Conservation (phyloP, 2,329 filamentous ascomycete genomes). For the Cordyceps tenuipes region DNA sequence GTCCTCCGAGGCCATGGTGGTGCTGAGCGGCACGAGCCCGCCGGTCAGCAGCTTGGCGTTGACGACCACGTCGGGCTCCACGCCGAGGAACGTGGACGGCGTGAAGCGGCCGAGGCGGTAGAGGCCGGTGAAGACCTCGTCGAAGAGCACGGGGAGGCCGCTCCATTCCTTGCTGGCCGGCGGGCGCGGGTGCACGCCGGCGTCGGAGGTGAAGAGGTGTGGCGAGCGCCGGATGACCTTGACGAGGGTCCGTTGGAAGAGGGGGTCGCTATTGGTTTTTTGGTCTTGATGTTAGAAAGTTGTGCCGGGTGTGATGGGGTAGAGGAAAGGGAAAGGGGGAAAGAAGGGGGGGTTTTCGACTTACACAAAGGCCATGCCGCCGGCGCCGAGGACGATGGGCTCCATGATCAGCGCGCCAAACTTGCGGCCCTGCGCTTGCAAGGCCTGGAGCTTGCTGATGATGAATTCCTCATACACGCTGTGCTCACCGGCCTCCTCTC, state of each 20-base stretch:
- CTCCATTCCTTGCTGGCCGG: slow-evolving; percentile 46
- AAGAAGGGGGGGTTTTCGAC: slow-evolving; percentile 20
- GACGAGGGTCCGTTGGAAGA: slow-evolving; percentile 68
- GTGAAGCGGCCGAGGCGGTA: slow-evolving; percentile 71
- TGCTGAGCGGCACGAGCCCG: slow-evolving; percentile 67
- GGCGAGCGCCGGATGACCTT: slow-evolving; percentile 54
- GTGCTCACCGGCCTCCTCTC: slow-evolving; percentile 37
- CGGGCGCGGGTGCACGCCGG: slow-evolving; percentile 4
- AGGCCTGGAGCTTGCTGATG: slow-evolving; percentile 38
- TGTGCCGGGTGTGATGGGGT: neutral
- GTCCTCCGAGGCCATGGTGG: slow-evolving; percentile 63
- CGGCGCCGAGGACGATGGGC: slow-evolving; percentile 71
- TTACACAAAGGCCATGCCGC: slow-evolving; percentile 74
- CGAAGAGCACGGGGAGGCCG: slow-evolving; percentile 71
- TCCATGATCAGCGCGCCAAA: slow-evolving; percentile 76
- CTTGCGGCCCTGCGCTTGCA: slow-evolving; percentile 49
- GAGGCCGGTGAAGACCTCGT: slow-evolving; percentile 82
- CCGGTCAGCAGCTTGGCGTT: slow-evolving; percentile 81
- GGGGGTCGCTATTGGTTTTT: slow-evolving; percentile 54
- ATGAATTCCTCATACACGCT: slow-evolving; percentile 55
- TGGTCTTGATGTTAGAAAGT: slow-evolving; percentile 12
- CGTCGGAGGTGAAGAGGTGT: slow-evolving; percentile 40
- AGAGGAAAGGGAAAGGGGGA: too few relatives aligned
- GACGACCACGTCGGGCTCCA: slow-evolving; percentile 66
- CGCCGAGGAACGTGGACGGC: slow-evolving; percentile 59